phyloP scores from a whole-genome alignment of 257 asterid genomes.

The Avicennia marina region DNA sequence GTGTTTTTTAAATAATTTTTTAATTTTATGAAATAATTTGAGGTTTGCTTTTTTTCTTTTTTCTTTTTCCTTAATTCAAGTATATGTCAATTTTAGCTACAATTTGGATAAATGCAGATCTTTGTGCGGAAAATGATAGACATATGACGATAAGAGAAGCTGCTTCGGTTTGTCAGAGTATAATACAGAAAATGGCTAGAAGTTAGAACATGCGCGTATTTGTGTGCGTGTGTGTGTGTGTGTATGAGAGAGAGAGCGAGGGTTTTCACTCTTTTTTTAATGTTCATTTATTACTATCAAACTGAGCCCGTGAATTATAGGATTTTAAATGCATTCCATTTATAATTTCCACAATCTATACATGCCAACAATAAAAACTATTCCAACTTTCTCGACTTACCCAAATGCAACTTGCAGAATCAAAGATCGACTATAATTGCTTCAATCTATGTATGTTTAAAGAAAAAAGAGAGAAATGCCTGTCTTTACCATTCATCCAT shows the following conservation, averaged over 20 bases:
- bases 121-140: constrained; percentile 6
- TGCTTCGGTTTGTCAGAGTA: constrained; percentile 13
- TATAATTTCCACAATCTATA: constrained; percentile 28
- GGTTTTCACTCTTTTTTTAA: background rate
- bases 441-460: constrained; percentile 10
- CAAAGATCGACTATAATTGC: constrained; percentile 1
- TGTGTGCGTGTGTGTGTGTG: constrained; percentile 11
- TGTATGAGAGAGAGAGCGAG: constrained; percentile 3
- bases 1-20: background rate
- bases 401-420: constrained; percentile 20
- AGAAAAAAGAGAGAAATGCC: too few species aligned
- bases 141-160: background rate
- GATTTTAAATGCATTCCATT: constrained; percentile 41
- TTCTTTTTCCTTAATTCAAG: background rate
- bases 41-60: background rate
- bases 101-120: constrained; percentile 13
- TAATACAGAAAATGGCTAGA: background rate
- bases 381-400: constrained; percentile 24
- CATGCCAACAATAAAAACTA: constrained; percentile 18
- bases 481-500: constrained; percentile 13
- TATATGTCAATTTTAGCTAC: background rate
- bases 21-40: too few species aligned
- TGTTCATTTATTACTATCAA: constrained; percentile 44
- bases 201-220: background rate
- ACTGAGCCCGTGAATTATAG: constrained; percentile 51